Percentiles rank a stretch among this genome's conserved stretches.
Evolutionary conservation across 2,329 filamentous ascomycete species (phyloP).

Genomic region (Zarea fungicola): DNA sequence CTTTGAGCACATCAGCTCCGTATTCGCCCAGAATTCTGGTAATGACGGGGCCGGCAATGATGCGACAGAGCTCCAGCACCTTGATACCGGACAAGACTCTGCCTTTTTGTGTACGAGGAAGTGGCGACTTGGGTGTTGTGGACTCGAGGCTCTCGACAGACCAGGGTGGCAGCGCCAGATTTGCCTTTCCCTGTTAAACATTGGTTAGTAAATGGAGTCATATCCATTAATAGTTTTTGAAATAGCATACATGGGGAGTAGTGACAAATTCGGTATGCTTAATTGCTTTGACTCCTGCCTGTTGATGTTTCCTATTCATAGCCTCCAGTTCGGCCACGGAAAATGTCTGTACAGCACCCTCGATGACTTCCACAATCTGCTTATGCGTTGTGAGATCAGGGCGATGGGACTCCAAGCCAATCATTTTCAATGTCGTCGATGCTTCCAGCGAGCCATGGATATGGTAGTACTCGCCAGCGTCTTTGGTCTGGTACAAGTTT

Average conservation of each 20-base stretch:
- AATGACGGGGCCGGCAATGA: constrained; percentile 72
- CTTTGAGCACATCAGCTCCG: constrained; percentile 67
- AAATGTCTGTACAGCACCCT: constrained; percentile 51
- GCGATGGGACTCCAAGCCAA: constrained; percentile 57
- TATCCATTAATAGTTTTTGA: neutral
- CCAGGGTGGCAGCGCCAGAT: constrained; percentile 39
- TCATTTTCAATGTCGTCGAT: constrained; percentile 63
- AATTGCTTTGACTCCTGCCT: constrained; percentile 56
- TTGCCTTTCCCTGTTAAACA: constrained; percentile 37
- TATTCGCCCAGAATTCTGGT: constrained; percentile 68
- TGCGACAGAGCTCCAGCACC: constrained; percentile 68
- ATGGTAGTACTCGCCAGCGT: constrained; percentile 64
- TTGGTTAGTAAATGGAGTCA: constrained; percentile 19
- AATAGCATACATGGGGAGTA: constrained; percentile 37
- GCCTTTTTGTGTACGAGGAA: constrained; percentile 23
- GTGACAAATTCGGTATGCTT: constrained; percentile 55
- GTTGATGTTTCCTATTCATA: constrained; percentile 49
- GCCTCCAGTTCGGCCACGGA: constrained; percentile 51
- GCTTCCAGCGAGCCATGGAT: constrained; percentile 72
- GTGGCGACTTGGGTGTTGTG: constrained; percentile 41
- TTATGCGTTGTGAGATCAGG: constrained; percentile 57
- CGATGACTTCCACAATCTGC: constrained; percentile 54
- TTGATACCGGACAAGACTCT: constrained; percentile 55
- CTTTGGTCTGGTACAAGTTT: constrained; percentile 64
- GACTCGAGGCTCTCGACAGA: constrained; percentile 46